Evolutionary conservation across 148 eudicot genomes (phyloP).

Genomic region (Nyssa sinensis): DNA sequence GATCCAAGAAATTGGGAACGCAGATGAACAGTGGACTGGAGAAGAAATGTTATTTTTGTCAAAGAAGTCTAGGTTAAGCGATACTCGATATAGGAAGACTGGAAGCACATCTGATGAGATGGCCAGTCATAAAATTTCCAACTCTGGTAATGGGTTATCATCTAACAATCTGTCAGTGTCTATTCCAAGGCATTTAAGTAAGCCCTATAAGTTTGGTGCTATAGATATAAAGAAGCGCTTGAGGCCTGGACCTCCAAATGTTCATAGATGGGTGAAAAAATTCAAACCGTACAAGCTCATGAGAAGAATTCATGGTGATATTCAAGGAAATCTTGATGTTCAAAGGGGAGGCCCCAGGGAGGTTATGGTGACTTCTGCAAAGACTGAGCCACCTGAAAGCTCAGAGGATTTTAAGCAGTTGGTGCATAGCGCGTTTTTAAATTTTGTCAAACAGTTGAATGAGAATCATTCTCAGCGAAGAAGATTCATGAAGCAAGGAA

Average conservation of each 20-base stretch:
- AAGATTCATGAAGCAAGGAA: constrained; percentile 47
- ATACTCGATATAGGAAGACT: constrained; percentile 8
- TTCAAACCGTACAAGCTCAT: constrained; percentile 12
- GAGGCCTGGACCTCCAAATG: constrained; percentile 26
- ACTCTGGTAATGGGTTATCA: background rate
- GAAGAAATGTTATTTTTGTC: background rate
- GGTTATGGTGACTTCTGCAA: constrained; percentile 27
- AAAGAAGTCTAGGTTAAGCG: background rate
- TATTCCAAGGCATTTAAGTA: no score
- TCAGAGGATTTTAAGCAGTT: constrained; percentile 47
- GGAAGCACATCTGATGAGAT: background rate
- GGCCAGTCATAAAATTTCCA: constrained; percentile 1
- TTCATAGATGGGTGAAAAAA: constrained; percentile 18
- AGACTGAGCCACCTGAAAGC: constrained; percentile 50
- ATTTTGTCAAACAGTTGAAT: constrained; percentile 42
- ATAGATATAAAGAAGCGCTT: constrained; percentile 38
- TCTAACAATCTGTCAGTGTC: constrained; percentile 22
- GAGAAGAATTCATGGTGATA: constrained; percentile 19
- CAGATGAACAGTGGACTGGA: no score
- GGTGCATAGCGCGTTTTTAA: constrained; percentile 45
- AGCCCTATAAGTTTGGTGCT: constrained; percentile 23
- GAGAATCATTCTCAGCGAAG: constrained; percentile 36
- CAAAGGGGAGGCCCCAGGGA: constrained; percentile 26
- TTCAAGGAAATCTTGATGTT: constrained; percentile 22
- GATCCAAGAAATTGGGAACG: no score